Base-by-base conservation (phyloP, 78 protist genomes). In the Dictyostelium purpureum region DNA sequence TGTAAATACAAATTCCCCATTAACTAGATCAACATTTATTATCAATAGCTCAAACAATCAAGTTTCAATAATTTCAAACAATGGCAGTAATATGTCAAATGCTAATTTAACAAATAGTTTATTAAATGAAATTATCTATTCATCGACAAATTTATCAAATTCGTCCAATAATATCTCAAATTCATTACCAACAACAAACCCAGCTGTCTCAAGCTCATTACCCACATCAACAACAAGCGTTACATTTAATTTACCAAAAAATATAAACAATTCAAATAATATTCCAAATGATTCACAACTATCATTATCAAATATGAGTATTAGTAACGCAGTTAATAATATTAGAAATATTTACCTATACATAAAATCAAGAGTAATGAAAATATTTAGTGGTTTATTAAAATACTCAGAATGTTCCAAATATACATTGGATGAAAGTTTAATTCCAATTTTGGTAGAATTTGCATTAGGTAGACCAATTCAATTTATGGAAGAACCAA, bases 381-480 rank as follows among this genome's bases (percentile, higher is more conserved):
- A 73, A 42, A 59, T 85, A 4, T 43, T 73, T 19, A 59, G 66
- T 31, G 47, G 42, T 9, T 21, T 85, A 14, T 43, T 70, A 1
- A 85, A 73, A 66, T 73, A 73, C 33, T 28, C 67, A 12, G 80
- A 85, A 19, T 85, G 77, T 47, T 24, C 81, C 2, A 85, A 73
- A 45, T 59, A 54, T 19, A 45, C 82, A 38, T 49, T 85, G 19
- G 91, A 85, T 21, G 91, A 85, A 38, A 69, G 77, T 6, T 24
- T 85, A 21, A 38, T 85, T 10, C 91, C 91, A 11, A 73, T 85
- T 5, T 26, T 85, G 73, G 81, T 85, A 2, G 91, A 85, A 18
- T 85, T 73, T 85, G 91, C 91, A 5, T 43, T 85, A 1, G 91
- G 91, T 10, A 47, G 91, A 49, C 91, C 91, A 16, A 73, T 85